Base-by-base conservation (phyloP, 1,284 basidiomycete species). In the Cryptococcus deneoformans region DNA sequence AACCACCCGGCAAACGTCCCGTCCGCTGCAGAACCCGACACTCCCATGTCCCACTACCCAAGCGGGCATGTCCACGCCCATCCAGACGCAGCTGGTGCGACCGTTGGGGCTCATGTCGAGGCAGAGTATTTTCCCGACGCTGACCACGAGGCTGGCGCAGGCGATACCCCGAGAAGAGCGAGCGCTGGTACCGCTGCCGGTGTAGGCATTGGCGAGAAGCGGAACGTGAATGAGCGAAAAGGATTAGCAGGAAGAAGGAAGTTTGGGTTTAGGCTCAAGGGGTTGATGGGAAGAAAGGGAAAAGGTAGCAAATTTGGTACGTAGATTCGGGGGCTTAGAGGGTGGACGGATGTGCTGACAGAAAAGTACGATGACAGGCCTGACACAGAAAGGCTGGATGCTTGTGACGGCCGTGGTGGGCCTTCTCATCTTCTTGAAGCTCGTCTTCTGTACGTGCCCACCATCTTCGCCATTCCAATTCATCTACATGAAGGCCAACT, bases 331-430 rank as follows among this genome's bases (percentile, higher is more conserved):
- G 2, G 53, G 6, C 6, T 29, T 46, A 29, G 16, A 38, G 34
- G 34, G 37, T 50, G 10, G 39, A 49, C 37, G 11, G 16, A n/a
- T 16, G 36, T 48, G 38, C 40, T 34, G 20, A 24, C 36, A 20
- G 35, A 29, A 29, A 5, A 29, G 29, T 4, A 29, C 29, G 29
- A 29, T 29, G 5, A 42, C 44, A 56, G 71, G 68, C 16, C 56
- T 73, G 44, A 67, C 67, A 6, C 68, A 71, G 39, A 61, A 68
- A 49, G 72, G 63, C 9, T 76, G 72, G 72, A 51, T 71, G 37
- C 48, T 66, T 6, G 52, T 74, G 35, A 58, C 58, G 12, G 60
- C 66, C 20, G 46, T 76, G 14, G 52, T 70, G 1, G 65, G 66
- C 1, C 61, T 73, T 9, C 20, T 74, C 34, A 56, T 76, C 12